Evolutionary conservation across 2,329 filamentous ascomycete genomes (phyloP).

Genomic region (Emergomyces pasteurianus): DNA sequence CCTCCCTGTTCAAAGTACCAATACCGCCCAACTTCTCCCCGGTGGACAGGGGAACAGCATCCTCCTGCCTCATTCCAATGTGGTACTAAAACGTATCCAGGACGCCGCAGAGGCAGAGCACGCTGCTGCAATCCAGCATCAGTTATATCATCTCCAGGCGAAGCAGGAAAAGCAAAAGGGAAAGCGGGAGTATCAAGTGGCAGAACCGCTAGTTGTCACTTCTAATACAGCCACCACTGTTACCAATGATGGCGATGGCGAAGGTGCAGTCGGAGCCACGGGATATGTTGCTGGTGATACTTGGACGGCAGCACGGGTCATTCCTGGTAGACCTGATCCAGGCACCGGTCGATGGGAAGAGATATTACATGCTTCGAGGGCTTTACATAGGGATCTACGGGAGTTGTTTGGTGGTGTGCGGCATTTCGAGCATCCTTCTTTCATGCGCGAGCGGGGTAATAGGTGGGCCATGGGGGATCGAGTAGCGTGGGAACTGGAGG

Average conservation of each 20-base stretch:
- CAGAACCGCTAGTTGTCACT: constrained; percentile 1
- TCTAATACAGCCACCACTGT: not conserved
- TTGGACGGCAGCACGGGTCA: constrained; percentile 3
- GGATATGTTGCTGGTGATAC: constrained; percentile 3
- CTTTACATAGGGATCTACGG: constrained; percentile 3
- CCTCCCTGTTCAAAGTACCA: not conserved
- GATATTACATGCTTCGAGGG: constrained; percentile 3
- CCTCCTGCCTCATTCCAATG: not conserved
- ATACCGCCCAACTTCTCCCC: constrained; percentile 1
- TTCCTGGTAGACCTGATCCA: not conserved
- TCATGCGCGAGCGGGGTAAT: constrained; percentile 3
- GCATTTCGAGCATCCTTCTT: not conserved
- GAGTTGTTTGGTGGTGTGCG: not conserved
- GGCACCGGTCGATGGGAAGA: not conserved
- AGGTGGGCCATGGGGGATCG: constrained; percentile 6
- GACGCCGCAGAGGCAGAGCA: constrained; percentile 3
- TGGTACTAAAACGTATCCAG: constrained; percentile 4
- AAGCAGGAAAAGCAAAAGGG: not conserved
- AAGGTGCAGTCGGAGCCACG: not conserved
- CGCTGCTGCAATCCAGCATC: constrained; percentile 1
- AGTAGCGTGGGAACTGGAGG: constrained; percentile 4
- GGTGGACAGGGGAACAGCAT: constrained; percentile 5
- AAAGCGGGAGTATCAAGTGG: constrained; percentile 3
- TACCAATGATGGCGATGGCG: not conserved
- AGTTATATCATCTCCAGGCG: not conserved